Evolutionary conservation across 139 green algal genomes (phyloP).

Genomic region (Diplosphaera chodatii): DNA sequence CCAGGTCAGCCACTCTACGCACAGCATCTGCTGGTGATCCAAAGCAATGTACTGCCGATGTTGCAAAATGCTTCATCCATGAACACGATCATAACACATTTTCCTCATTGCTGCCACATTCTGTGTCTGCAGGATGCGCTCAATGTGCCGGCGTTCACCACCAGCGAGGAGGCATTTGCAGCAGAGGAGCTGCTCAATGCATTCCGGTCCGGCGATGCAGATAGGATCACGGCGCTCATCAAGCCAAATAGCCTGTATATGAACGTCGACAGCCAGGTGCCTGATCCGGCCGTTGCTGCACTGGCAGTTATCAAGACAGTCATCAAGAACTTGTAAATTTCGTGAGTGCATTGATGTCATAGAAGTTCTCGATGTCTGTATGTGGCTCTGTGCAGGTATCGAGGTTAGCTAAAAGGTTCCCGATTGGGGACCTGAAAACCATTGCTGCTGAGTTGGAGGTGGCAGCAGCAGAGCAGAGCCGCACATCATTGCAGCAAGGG

Average conservation of each 20-base stretch:
- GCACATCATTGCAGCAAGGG: neutral
- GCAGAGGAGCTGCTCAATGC: slow-evolving; percentile 68
- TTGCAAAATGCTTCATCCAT: too few relatives aligned
- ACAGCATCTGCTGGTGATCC: too few relatives aligned
- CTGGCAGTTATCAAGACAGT: too few relatives aligned
- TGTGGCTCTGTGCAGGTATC: slow-evolving; percentile 16
- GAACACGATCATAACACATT: too few relatives aligned
- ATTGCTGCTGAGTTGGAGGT: slow-evolving; percentile 22
- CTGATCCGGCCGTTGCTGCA: neutral
- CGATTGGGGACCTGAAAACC: slow-evolving; percentile 21
- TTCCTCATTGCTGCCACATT: neutral
- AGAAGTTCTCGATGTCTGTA: slow-evolving; percentile 3
- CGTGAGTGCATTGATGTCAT: neutral
- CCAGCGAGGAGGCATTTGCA: slow-evolving; percentile 65
- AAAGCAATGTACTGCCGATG: too few relatives aligned
- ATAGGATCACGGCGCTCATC: slow-evolving; percentile 15
- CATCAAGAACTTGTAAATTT: too few relatives aligned
- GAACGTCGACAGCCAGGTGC: slow-evolving; percentile 38
- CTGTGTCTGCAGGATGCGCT: slow-evolving; percentile 56
- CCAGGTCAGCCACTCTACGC: too few relatives aligned
- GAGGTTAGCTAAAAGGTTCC: slow-evolving; percentile 41
- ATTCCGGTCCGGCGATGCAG: slow-evolving; percentile 41
- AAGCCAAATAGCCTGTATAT: slow-evolving; percentile 14
- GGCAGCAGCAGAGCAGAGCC: neutral
- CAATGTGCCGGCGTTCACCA: slow-evolving; percentile 48